These are phyloP conservation scores for Flueggea neowawraea DNA, from an alignment of 441 rosid species.

Conservation along the genomic window DNA sequence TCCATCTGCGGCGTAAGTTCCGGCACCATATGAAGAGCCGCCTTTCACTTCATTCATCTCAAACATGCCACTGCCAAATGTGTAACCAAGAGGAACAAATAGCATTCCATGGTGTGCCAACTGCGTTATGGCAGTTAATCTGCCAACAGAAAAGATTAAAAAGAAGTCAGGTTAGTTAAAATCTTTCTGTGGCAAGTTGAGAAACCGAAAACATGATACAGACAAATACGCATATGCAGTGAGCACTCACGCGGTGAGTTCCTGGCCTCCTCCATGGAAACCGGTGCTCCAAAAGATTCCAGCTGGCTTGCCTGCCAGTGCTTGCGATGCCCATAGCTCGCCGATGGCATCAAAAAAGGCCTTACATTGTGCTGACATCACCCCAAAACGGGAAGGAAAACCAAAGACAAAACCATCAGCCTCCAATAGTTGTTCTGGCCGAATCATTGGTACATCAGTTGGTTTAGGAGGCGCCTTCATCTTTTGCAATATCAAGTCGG, in stretches of 20 bases:
- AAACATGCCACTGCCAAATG: slow-evolving; percentile 73
- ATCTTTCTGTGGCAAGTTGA: neutral
- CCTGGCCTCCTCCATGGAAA: slow-evolving; percentile 96
- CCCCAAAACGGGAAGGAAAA: slow-evolving; percentile 87
- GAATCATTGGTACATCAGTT: slow-evolving; percentile 66
- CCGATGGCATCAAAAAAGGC: slow-evolving; percentile 80
- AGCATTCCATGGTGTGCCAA: slow-evolving; percentile 88
- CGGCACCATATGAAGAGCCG: slow-evolving; percentile 84
- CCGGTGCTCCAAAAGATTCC: slow-evolving; percentile 99
- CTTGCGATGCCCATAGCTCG: slow-evolving; percentile 65
- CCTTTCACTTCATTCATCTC: slow-evolving; percentile 88
- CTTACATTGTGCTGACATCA: slow-evolving; percentile 88
- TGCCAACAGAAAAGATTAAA: slow-evolving; percentile 19
- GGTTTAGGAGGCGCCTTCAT: slow-evolving; percentile 71
- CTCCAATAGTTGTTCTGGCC: slow-evolving; percentile 66
- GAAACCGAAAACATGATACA: neutral
- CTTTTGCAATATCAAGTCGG: slow-evolving; percentile 59
- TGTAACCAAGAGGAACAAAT: slow-evolving; percentile 83
- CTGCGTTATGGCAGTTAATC: slow-evolving; percentile 78
- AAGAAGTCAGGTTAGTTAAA: neutral
- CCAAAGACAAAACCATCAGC: slow-evolving; percentile 95
- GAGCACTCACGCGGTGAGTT: slow-evolving; percentile 67
- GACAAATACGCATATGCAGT: neutral
- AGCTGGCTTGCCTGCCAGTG: slow-evolving; percentile 94
- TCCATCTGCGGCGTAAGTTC: slow-evolving; percentile 85